Evolutionary conservation across 2,329 filamentous ascomycete species (phyloP).

Genomic region (Triangularia verruculosa): DNA sequence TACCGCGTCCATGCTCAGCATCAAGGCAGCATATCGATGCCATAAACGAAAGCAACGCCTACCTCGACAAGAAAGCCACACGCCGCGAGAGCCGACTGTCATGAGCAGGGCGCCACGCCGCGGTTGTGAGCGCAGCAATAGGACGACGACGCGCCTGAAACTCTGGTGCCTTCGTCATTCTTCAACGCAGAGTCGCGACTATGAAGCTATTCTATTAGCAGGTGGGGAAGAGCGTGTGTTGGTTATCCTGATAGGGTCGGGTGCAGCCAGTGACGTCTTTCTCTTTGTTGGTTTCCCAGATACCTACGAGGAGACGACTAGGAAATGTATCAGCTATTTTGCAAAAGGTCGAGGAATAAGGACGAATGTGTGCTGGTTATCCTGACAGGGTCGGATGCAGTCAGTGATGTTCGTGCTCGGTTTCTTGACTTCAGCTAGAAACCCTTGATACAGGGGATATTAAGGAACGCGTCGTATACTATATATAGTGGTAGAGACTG

Average conservation of each 20-base stretch:
- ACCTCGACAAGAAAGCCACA: neutral
- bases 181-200: neutral
- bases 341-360: constrained; percentile 4
- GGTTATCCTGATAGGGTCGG: constrained; percentile 6
- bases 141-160: neutral
- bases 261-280: constrained; percentile 7
- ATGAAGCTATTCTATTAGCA: constrained; percentile 5
- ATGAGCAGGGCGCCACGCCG: constrained; percentile 5
- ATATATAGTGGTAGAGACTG: neutral
- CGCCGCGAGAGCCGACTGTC: constrained; percentile 4
- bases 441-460: neutral
- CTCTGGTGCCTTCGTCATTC: constrained; percentile 2
- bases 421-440: neutral
- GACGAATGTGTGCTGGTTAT: constrained; percentile 7
- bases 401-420: neutral
- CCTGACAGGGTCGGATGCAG: constrained; percentile 3
- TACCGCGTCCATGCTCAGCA: constrained; percentile 2
- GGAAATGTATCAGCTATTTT: constrained; percentile 7
- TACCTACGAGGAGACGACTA: neutral
- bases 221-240: constrained; percentile 1
- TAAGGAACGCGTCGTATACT: neutral
- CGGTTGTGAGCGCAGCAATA: neutral
- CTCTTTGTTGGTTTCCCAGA: constrained; percentile 2
- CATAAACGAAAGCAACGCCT: neutral
- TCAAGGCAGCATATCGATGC: neutral